phyloP scores from a whole-genome alignment of 257 asterid species.

The Solanum chiquidenum region DNA sequence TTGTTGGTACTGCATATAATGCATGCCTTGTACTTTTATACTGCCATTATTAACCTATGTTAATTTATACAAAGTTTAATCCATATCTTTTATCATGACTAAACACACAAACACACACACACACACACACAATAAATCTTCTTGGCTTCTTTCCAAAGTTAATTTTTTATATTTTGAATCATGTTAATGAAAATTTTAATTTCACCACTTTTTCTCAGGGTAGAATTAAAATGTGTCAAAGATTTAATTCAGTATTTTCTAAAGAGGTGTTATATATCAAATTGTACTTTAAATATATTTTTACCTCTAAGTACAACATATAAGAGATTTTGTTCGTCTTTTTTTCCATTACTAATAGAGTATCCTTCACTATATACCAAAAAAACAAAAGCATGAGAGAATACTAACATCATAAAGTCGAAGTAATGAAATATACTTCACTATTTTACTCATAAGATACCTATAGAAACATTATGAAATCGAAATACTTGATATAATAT shows the following conservation, averaged over 20 bases:
- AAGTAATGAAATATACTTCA: not conserved
- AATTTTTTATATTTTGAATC: too few relatives aligned
- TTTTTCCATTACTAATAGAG: too few relatives aligned
- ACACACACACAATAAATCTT: not conserved
- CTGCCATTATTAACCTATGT: not conserved
- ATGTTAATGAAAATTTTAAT: not conserved
- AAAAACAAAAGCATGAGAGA: not conserved
- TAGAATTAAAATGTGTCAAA: not conserved
- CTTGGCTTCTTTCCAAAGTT: not conserved
- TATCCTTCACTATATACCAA: not conserved
- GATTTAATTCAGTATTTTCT: not conserved
- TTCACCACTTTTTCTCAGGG: too few relatives aligned
- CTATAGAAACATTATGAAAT: not conserved
- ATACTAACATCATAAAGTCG: not conserved
- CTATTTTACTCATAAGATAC: not conserved
- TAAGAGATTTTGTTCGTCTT: too few relatives aligned
- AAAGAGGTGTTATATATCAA: too few relatives aligned
- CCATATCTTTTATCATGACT: not conserved
- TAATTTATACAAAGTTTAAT: not conserved
- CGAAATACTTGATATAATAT: not conserved
- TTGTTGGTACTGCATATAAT: not conserved
- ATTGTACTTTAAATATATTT: too few relatives aligned
- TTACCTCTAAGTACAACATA: not conserved
- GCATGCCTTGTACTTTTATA: not conserved
- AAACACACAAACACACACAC: not conserved